A percentile compares a stretch with the other conserved stretches of the same genome.
These are phyloP conservation scores for Pseudocercospora fijiensis DNA, from an alignment of 2,329 filamentous ascomycete genomes.

Conservation along the genomic window DNA sequence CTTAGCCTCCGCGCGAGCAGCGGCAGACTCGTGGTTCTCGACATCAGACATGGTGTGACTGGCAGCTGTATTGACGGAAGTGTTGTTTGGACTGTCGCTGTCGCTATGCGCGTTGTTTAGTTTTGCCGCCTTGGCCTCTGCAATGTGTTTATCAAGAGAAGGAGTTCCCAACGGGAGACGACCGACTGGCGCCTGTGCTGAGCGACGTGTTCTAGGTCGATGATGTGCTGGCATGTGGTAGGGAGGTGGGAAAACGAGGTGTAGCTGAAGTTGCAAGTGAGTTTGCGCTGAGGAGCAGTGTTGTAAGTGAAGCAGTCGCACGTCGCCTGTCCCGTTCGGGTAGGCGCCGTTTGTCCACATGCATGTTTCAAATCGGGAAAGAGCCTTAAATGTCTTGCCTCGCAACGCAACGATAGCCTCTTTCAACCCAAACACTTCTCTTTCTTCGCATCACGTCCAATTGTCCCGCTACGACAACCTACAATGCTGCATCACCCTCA, in stretches of 20 bases:
- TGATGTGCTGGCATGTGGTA: neutral
- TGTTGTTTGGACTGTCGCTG: neutral
- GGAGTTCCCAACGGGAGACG: slow-evolving; percentile 36
- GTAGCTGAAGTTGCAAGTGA: too few species aligned
- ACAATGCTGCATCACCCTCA: too few species aligned
- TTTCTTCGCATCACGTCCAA: neutral
- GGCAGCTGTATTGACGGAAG: neutral
- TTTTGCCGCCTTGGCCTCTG: neutral
- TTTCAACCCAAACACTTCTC: neutral
- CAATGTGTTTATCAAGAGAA: slow-evolving; percentile 8
- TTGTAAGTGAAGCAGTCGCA: neutral
- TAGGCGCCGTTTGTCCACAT: neutral
- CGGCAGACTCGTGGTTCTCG: slow-evolving; percentile 11
- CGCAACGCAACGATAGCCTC: too few species aligned
- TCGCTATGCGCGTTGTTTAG: neutral
- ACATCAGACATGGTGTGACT: slow-evolving; percentile 16
- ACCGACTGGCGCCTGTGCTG: slow-evolving; percentile 17
- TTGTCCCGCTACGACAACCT: neutral
- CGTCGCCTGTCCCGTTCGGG: neutral
- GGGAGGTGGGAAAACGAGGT: neutral
- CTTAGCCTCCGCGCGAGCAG: slow-evolving; percentile 34
- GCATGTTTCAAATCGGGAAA: neutral
- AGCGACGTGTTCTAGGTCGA: neutral
- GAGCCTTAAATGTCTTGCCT: neutral
- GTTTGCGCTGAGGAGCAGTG: too few species aligned